These are phyloP conservation scores for Phialophora expanda DNA, from an alignment of 2,329 filamentous ascomycete genomes.

Conservation along the genomic window DNA sequence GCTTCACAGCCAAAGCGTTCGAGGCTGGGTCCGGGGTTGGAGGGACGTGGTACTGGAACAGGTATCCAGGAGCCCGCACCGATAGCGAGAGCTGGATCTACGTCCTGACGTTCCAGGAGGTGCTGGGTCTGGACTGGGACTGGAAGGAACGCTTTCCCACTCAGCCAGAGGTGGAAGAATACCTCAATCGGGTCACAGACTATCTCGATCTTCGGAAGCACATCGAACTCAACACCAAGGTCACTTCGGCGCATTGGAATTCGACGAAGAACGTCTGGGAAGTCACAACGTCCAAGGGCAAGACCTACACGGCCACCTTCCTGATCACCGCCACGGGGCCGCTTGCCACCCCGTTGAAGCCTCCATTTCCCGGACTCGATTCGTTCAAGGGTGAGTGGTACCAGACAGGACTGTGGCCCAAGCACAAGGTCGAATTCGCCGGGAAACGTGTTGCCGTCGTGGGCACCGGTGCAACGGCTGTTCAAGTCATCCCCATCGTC, in stretches of 20 bases:
- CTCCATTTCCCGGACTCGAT: slow-evolving; percentile 64
- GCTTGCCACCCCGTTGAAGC: slow-evolving; percentile 54
- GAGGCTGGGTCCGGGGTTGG: slow-evolving; percentile 56
- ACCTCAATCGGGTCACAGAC: slow-evolving; percentile 56
- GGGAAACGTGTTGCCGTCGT: slow-evolving; percentile 67
- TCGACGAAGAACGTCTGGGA: slow-evolving; percentile 49
- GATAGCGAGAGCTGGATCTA: slow-evolving; percentile 56
- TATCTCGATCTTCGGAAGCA: slow-evolving; percentile 52
- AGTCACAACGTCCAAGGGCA: slow-evolving; percentile 50
- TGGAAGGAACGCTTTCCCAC: slow-evolving; percentile 44
- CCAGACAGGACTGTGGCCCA: slow-evolving; percentile 66
- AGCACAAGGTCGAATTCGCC: slow-evolving; percentile 49
- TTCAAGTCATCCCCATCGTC: slow-evolving; percentile 45
- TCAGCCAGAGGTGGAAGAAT: slow-evolving; percentile 50
- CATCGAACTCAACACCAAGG: slow-evolving; percentile 51
- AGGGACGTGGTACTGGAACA: slow-evolving; percentile 48
- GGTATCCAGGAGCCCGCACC: slow-evolving; percentile 52
- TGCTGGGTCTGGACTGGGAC: slow-evolving; percentile 47
- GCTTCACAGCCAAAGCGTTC: slow-evolving; percentile 55
- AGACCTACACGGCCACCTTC: slow-evolving; percentile 47
- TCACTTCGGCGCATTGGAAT: slow-evolving; percentile 51
- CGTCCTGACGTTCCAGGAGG: slow-evolving; percentile 36
- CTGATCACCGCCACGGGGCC: slow-evolving; percentile 56
- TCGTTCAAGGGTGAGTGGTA: slow-evolving; percentile 65
- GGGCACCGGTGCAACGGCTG: slow-evolving; percentile 63